Evolutionary conservation across 495 filamentous ascomycete genomes (phyloP).

Genomic region (Trichoderma erinaceum): DNA sequence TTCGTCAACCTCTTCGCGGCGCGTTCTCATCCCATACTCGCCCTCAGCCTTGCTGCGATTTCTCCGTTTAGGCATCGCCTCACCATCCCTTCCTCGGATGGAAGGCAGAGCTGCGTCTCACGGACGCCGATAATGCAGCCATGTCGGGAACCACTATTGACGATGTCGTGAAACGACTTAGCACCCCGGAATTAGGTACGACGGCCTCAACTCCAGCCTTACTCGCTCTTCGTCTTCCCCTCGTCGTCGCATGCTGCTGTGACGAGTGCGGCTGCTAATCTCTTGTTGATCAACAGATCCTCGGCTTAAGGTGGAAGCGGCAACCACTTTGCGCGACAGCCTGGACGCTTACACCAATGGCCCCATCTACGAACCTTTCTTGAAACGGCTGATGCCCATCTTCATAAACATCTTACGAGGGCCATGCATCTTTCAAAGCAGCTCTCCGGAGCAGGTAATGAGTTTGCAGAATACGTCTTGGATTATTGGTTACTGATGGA

Average conservation of each 20-base stretch:
- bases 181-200: slow-evolving; percentile 47
- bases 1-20: not conserved
- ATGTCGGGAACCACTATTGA: slow-evolving; percentile 50
- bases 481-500: slow-evolving; percentile 16
- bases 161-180: slow-evolving; percentile 47
- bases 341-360: slow-evolving; percentile 62
- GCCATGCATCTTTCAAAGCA: slow-evolving; percentile 84
- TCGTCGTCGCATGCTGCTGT: not conserved
- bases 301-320: slow-evolving; percentile 67
- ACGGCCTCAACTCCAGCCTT: not conserved
- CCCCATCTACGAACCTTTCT: slow-evolving; percentile 63
- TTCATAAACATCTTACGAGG: slow-evolving; percentile 80
- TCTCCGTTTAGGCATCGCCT: not conserved
- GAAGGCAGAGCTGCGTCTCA: slow-evolving; percentile 18
- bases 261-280: slow-evolving; percentile 13
- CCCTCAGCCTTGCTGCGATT: slow-evolving; percentile 2
- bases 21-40: not conserved
- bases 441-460: slow-evolving; percentile 71
- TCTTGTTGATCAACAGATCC: slow-evolving; percentile 48
- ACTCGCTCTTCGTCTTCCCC: not conserved
- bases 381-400: slow-evolving; percentile 82
- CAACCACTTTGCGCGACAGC: slow-evolving; percentile 74
- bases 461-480: not conserved
- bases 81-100: slow-evolving; percentile 11
- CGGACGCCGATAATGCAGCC: slow-evolving; percentile 32